Evolutionary conservation across 1,139 yeast species (phyloP).

Genomic region (Taphrina betulina): DNA sequence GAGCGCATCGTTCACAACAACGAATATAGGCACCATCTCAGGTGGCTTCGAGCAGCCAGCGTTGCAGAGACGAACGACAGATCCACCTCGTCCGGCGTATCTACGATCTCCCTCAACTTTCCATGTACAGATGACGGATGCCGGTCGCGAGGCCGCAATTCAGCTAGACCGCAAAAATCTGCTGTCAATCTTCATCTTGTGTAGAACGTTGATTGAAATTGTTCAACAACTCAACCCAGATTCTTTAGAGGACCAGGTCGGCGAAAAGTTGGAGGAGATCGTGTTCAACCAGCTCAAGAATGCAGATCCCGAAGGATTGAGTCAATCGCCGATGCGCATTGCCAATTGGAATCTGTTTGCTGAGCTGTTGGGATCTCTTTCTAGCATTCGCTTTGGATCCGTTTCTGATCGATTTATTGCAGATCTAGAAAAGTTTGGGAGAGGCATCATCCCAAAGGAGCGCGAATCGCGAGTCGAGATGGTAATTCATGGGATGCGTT

Average conservation of each 20-base stretch:
- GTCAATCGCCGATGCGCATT: slow-evolving; percentile 70
- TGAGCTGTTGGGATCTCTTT: slow-evolving; percentile 84
- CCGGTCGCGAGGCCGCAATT: slow-evolving; percentile 22
- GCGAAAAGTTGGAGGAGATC: slow-evolving; percentile 84
- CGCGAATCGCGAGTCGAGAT: slow-evolving; percentile 73
- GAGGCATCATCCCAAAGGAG: slow-evolving; percentile 51
- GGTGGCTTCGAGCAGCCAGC: slow-evolving; percentile 8
- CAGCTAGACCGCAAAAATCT: slow-evolving; percentile 68
- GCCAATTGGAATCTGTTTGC: slow-evolving; percentile 96
- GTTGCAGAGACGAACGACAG: slow-evolving; percentile 12
- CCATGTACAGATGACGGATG: slow-evolving; percentile 4
- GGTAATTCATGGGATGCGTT: slow-evolving; percentile 87
- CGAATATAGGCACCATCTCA: slow-evolving; percentile 40
- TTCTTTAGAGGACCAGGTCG: slow-evolving; percentile 72
- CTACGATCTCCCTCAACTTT: slow-evolving; percentile 16
- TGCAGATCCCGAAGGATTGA: slow-evolving; percentile 72
- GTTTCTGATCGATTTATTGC: slow-evolving; percentile 94
- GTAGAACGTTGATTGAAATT: slow-evolving; percentile 88
- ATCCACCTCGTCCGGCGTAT: slow-evolving; percentile 17
- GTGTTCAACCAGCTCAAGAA: slow-evolving; percentile 86
- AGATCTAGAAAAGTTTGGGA: slow-evolving; percentile 65
- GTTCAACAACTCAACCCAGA: slow-evolving; percentile 80
- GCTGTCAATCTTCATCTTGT: slow-evolving; percentile 83
- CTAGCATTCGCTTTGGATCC: slow-evolving; percentile 72
- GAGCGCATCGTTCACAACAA: slow-evolving; percentile 48